Evolutionary conservation across 1,139 yeast genomes (phyloP).

Genomic region (Pichia sp.): DNA sequence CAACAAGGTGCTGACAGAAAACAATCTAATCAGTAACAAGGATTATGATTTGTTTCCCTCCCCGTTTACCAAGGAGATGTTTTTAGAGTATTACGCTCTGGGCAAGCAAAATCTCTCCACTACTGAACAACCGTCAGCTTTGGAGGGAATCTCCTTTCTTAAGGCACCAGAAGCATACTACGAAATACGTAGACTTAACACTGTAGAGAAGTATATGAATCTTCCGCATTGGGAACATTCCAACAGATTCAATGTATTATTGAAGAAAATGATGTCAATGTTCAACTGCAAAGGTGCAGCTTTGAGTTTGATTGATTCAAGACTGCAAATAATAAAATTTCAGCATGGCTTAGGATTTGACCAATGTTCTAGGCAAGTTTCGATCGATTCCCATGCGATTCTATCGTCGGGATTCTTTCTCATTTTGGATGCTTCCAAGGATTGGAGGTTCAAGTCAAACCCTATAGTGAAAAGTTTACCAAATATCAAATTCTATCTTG

Average conservation of each 20-base stretch:
- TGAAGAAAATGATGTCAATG: constrained; percentile 36
- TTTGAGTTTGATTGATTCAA: constrained; percentile 52
- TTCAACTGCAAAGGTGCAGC: constrained; percentile 51
- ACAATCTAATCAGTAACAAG: constrained; percentile 3
- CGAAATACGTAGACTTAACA: constrained; percentile 41
- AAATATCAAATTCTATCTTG: constrained; percentile 55
- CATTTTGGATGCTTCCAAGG: constrained; percentile 55
- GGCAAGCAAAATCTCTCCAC: constrained; percentile 56
- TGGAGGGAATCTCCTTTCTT: constrained; percentile 46
- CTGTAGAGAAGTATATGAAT: constrained; percentile 41
- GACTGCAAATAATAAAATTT: constrained; percentile 46
- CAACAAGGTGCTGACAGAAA: neutral
- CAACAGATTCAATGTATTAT: constrained; percentile 38
- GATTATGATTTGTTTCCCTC: neutral
- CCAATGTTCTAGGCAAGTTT: constrained; percentile 51
- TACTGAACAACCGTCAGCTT: constrained; percentile 54
- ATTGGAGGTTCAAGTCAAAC: constrained; percentile 61
- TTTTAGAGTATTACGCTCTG: constrained; percentile 57
- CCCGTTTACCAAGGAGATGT: constrained; percentile 53
- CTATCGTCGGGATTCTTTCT: constrained; percentile 53
- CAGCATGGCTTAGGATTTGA: constrained; percentile 44
- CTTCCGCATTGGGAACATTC: constrained; percentile 51
- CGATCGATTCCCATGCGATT: constrained; percentile 65
- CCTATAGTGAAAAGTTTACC: constrained; percentile 65
- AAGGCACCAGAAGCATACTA: constrained; percentile 56